These are phyloP conservation scores for Serendipita sp. DNA, from an alignment of 768 basidiomycete species.

Conservation along the genomic window DNA sequence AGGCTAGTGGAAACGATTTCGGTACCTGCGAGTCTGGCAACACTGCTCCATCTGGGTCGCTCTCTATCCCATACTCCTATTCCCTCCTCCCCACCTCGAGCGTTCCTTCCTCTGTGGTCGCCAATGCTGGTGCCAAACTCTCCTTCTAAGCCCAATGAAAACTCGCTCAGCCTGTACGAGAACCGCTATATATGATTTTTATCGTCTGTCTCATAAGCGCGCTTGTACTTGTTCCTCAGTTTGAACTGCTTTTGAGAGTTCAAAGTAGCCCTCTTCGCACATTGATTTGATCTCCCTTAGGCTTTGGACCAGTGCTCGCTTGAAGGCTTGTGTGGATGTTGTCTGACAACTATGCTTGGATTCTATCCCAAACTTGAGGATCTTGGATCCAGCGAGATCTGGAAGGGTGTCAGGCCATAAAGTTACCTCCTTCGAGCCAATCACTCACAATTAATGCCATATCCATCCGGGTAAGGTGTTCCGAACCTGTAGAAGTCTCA, in stretches of 20 bases:
- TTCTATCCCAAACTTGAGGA: slow-evolving; percentile 88
- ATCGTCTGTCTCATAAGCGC: background rate
- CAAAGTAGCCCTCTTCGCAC: slow-evolving; percentile 25
- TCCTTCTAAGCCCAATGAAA: background rate
- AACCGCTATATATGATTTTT: background rate
- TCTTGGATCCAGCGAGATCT: slow-evolving; percentile 69
- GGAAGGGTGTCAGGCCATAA: background rate
- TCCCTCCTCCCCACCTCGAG: slow-evolving; percentile 18
- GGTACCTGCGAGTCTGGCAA: slow-evolving; percentile 12
- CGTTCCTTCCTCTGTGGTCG: slow-evolving; percentile 19
- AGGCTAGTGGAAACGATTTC: slow-evolving; percentile 12
- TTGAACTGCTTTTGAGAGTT: background rate
- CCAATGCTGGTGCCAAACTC: slow-evolving; percentile 16
- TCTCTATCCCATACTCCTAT: slow-evolving; percentile 25
- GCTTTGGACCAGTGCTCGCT: slow-evolving; percentile 41
- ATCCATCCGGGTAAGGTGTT: slow-evolving; percentile 65
- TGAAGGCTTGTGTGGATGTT: slow-evolving; percentile 61
- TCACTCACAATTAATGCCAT: slow-evolving; percentile 84
- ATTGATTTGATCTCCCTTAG: slow-evolving; percentile 53
- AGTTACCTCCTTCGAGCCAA: slow-evolving; percentile 15
- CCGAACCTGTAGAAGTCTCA: slow-evolving; percentile 46
- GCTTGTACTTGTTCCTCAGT: background rate
- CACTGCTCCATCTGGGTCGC: slow-evolving; percentile 22
- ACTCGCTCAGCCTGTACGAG: background rate
- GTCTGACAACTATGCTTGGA: slow-evolving; percentile 55